A percentile compares a stretch with the other conserved stretches of the same genome.
phyloP scores from a whole-genome alignment of 768 basidiomycete genomes.

The Astraeus odoratus region DNA sequence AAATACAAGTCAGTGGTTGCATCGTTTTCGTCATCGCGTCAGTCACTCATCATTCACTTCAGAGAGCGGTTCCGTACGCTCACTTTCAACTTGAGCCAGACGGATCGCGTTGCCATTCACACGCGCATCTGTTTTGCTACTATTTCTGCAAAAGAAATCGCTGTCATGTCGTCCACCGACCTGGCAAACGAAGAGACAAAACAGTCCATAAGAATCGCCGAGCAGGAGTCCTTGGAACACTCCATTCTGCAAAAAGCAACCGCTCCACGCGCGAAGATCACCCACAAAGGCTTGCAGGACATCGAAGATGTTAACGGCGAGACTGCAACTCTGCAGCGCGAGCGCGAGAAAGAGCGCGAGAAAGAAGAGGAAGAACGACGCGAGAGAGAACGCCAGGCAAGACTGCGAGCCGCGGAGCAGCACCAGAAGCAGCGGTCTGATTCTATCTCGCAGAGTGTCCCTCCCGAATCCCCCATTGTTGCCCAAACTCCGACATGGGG shows the following conservation, averaged over 20 bases:
- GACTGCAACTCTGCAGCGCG: slow-evolving; percentile 26
- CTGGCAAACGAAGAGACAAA: slow-evolving; percentile 83
- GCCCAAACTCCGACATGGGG: slow-evolving; percentile 51
- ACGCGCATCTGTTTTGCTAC: slow-evolving; percentile 63
- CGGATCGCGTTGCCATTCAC: slow-evolving; percentile 74
- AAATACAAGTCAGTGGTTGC: slow-evolving; percentile 70
- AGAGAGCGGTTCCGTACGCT: slow-evolving; percentile 91
- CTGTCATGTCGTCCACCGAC: slow-evolving; percentile 83
- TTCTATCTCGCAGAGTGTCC: slow-evolving; percentile 42
- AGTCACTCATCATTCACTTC: slow-evolving; percentile 5
- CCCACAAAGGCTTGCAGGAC: slow-evolving; percentile 88
- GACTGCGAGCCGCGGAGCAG: slow-evolving; percentile 43
- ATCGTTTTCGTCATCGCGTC: background rate
- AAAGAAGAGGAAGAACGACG: slow-evolving; percentile 63
- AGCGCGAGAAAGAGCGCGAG: slow-evolving; percentile 52
- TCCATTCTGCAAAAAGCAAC: slow-evolving; percentile 72
- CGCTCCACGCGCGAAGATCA: slow-evolving; percentile 72
- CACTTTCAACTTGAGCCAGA: slow-evolving; percentile 80
- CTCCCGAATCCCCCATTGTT: slow-evolving; percentile 64
- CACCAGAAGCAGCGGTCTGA: slow-evolving; percentile 41
- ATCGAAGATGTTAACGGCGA: slow-evolving; percentile 75
- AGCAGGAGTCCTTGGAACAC: slow-evolving; percentile 77
- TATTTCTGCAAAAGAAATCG: slow-evolving; percentile 66
- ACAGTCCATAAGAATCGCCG: slow-evolving; percentile 73
- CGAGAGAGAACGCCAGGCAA: slow-evolving; percentile 62